Conservation (phyloP, 106 monocot species). For the Dendrobium nobile region DNA sequence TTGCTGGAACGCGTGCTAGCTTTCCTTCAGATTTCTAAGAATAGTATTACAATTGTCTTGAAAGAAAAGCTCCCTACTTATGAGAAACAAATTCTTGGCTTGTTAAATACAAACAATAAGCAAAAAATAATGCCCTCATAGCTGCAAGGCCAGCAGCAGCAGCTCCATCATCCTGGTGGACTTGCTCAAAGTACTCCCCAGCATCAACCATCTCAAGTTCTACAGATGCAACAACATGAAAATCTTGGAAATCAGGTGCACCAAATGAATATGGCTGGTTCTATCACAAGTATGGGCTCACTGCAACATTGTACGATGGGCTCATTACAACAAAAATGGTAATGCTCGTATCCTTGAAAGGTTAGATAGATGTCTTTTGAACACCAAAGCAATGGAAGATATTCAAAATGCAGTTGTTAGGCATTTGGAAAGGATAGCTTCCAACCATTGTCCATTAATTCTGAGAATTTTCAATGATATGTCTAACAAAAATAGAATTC, state of each 20-base stretch:
- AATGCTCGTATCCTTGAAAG: too few species aligned
- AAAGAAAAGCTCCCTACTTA: conserved; percentile 39
- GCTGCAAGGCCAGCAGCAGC: conserved; percentile 40
- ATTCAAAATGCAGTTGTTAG: too few species aligned
- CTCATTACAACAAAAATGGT: conserved; percentile 50
- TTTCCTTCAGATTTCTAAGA: conserved; percentile 31
- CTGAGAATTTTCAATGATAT: too few species aligned
- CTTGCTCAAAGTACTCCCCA: conserved; percentile 24
- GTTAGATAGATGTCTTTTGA: too few species aligned
- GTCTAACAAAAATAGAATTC: too few species aligned
- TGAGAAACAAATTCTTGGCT: conserved; percentile 49
- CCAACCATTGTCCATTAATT: too few species aligned
- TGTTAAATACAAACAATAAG: conserved; percentile 38
- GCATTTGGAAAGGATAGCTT: too few species aligned
- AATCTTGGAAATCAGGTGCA: conserved; percentile 50
- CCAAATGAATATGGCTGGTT: conserved; percentile 42
- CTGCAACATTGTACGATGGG: conserved; percentile 43
- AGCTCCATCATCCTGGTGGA: conserved; percentile 46
- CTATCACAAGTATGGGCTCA: conserved; percentile 42
- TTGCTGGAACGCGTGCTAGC: conserved; percentile 24
- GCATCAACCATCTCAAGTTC: conserved; percentile 48
- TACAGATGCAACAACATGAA: conserved; percentile 56
- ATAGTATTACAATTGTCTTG: conserved; percentile 16
- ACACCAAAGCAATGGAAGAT: too few species aligned
- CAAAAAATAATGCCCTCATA: conserved; percentile 20